These are phyloP conservation scores for Cystobasidium onofrii DNA, from an alignment of 768 basidiomycete species.

Conservation along the genomic window DNA sequence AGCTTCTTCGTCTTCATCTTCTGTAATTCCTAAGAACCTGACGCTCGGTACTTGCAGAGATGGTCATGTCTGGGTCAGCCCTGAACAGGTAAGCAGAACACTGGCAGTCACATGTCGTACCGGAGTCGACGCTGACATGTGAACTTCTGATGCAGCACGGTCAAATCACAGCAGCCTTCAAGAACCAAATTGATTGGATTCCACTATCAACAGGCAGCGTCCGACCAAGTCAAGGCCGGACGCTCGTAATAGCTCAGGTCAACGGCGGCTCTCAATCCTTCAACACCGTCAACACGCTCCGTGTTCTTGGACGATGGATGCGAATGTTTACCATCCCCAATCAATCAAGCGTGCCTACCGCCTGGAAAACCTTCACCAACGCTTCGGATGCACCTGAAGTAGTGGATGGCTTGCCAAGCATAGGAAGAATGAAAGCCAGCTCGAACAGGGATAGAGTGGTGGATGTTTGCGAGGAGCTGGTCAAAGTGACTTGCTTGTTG, in stretches of 20 bases:
- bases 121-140: no score
- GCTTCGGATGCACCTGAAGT: constrained; percentile 14
- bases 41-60: constrained; percentile 29
- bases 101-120: constrained; percentile 38
- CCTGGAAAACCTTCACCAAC: constrained; percentile 44
- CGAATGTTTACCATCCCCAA: constrained; percentile 44
- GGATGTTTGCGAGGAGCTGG: constrained; percentile 47
- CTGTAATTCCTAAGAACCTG: no score
- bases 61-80: constrained; percentile 27
- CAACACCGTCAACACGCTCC: constrained; percentile 45
- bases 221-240: constrained; percentile 45
- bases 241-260: constrained; percentile 45
- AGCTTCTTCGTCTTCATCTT: background rate
- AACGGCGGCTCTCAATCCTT: constrained; percentile 36
- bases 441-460: constrained; percentile 46
- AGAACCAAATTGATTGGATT: constrained; percentile 48
- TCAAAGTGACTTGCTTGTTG: constrained; percentile 43
- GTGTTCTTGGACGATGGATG: constrained; percentile 46
- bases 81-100: background rate
- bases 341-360: constrained; percentile 44
- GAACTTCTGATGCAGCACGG: constrained; percentile 45
- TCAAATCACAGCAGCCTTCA: constrained; percentile 45
- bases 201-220: constrained; percentile 45
- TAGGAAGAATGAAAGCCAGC: constrained; percentile 44
- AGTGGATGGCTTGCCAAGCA: no score